Base-by-base conservation (phyloP, 768 basidiomycete genomes). In the Boletus pseudopeckii region DNA sequence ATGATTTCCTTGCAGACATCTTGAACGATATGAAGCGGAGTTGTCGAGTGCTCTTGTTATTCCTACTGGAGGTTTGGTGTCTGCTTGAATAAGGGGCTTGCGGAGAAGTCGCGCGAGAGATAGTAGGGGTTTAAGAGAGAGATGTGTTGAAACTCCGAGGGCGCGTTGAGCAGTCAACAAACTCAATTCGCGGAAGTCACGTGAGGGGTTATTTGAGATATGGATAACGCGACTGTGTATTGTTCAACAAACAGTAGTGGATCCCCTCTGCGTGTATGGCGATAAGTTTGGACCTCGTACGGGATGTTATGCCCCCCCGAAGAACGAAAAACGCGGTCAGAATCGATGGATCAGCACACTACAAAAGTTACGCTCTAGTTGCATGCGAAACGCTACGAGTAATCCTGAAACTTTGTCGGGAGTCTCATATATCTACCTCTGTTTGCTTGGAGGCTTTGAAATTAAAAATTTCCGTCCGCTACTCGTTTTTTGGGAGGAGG, bases 91-190 rank as follows among this genome's bases (percentile, higher is more conserved):
- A 51, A 47, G 56, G 53, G 57, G 36, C 56, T 50, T 45, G 49
- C 58, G 48, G 54, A 52, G 61, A 60, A 55, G 62, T 63, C 59
- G 58, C 55, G 58, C 57, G 62, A 63, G 57, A 70, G 79, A 75
- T 75, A 73, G 71, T 80, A 72, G 76, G 77, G 75, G 78, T 80
- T 72, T 64, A 72, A 71, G 65, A 65, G 65, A 72, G 70, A 67
- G 69, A 64, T 54, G 63, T 69, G 71, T 72, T 72, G 50, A 74
- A 72, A 73, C 71, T 72, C 71, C 71, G 71, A 70, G 69, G 62
- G 67, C 69, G 69, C 69, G 69, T 72, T 64, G 57, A 67, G 71
- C 67, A 69, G 71, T 70, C 69, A 70, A 70, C 69, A 70, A 70
- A 70, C 69, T 72, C 69, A 70, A 70, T 70, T 70, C 69, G 59